A percentile compares a stretch with the other conserved stretches of the same genome.
These are phyloP conservation scores for Fusarium aywerte DNA, from an alignment of 2,329 filamentous ascomycete species.

Conservation along the genomic window DNA sequence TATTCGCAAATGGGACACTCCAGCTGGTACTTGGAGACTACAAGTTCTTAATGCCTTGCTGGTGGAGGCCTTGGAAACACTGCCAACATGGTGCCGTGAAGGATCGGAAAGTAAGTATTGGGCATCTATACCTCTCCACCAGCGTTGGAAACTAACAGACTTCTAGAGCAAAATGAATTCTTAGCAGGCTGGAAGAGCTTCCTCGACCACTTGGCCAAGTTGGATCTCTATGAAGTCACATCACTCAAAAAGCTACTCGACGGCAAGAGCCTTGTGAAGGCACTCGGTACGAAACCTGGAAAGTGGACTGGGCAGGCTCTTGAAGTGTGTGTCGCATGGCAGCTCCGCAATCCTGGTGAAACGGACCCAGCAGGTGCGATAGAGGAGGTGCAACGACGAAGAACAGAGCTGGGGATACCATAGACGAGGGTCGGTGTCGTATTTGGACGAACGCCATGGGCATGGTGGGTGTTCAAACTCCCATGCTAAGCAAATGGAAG, in stretches of 20 bases:
- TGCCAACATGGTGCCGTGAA: conserved; percentile 48
- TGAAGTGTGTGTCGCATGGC: conserved; percentile 86
- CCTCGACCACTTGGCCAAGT: conserved; percentile 63
- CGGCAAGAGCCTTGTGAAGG: conserved; percentile 76
- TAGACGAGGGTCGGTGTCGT: not conserved
- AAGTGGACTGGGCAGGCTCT: conserved; percentile 87
- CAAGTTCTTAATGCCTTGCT: conserved; percentile 76
- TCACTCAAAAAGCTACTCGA: conserved; percentile 74
- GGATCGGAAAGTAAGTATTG: conserved; percentile 53
- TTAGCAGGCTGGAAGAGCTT: conserved; percentile 64
- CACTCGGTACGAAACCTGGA: conserved; percentile 76
- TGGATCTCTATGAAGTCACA: conserved; percentile 68
- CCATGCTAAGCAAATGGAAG: not conserved
- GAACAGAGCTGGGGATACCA: conserved; percentile 62
- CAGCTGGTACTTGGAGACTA: conserved; percentile 72
- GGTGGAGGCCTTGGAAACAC: conserved; percentile 65
- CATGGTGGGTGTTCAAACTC: not conserved
- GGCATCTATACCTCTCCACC: conserved; percentile 33
- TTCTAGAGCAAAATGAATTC: conserved; percentile 58
- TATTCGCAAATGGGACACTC: conserved; percentile 75
- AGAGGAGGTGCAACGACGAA: conserved; percentile 65
- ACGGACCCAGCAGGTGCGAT: conserved; percentile 69
- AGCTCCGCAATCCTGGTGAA: conserved; percentile 79
- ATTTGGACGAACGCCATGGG: not conserved
- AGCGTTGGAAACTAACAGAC: conserved; percentile 11